These are phyloP conservation scores for Panicum hallii DNA, from an alignment of 202 grass and related monocot genomes.

Conservation along the genomic window DNA sequence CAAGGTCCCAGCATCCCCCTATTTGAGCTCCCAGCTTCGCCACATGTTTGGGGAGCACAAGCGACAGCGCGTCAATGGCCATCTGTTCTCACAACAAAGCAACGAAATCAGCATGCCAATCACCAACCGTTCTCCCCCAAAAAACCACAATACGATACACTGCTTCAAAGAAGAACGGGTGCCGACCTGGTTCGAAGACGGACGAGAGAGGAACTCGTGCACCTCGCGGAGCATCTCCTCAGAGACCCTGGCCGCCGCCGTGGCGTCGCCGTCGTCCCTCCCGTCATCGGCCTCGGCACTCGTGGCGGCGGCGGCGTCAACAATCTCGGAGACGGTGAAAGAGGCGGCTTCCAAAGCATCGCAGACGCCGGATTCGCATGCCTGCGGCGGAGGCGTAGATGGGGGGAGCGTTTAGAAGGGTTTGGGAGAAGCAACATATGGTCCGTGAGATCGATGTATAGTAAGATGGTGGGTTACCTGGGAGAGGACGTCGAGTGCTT, in stretches of 20 bases:
- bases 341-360: constrained; percentile 19
- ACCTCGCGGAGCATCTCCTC: constrained; percentile 75
- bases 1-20: constrained; percentile 52
- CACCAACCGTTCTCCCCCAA: not conserved
- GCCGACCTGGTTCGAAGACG: constrained; percentile 65
- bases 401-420: constrained; percentile 30
- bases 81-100: constrained; percentile 45
- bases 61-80: constrained; percentile 70
- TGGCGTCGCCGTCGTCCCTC: not conserved
- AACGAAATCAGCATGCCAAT: constrained; percentile 21
- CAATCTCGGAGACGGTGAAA: constrained; percentile 23
- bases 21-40: constrained; percentile 58
- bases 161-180: not conserved
- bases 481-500: constrained; percentile 50
- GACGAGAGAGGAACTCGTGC: constrained; percentile 54
- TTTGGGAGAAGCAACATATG: not conserved
- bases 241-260: not conserved
- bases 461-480: constrained; percentile 36
- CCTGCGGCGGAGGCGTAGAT: constrained; percentile 26
- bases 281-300: constrained; percentile 8
- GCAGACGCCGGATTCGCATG: constrained; percentile 49
- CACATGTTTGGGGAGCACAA: constrained; percentile 74
- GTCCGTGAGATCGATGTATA: not conserved
- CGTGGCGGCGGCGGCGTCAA: constrained; percentile 12
- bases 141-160: not conserved